Evolutionary conservation across 371 early-diverging fungal genomes (phyloP), one percentile per base, ranked within the genome.

Genomic region (Mucor irregularis): DNA sequence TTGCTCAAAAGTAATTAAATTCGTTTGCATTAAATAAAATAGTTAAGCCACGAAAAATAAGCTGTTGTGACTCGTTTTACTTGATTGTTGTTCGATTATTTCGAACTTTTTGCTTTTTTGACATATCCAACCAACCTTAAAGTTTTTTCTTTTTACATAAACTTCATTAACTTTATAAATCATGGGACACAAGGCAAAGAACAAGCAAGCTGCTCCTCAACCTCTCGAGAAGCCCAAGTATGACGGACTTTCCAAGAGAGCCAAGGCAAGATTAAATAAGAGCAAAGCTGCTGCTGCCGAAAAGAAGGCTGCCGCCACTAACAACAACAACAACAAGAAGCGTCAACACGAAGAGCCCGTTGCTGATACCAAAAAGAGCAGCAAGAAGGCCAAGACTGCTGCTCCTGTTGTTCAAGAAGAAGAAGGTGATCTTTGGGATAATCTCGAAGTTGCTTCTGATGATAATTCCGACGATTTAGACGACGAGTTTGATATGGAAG

Each of bases 161-260:
- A 30, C 10, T 30, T 17, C n/a, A n/a, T n/a, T n/a, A 22, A 31
- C 31, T 17, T 25, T 14, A 49, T 7, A 49, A 13, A 56, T 19
- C 4, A 83, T 82, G 82, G 86, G 86, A 51, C 69, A 83, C 34
- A 82, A 80, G 29, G 76, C 85, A 46, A 84, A 74, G 60, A 86
- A 86, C 58, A 84, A 87, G 80, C 90, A 90, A 75, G 61, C 65
- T 17, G 76, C 59, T 42, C 89, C 90, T 14, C 61, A 68, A 33
- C 83, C 86, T 9, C 56, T 89, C 33, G 64, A 69, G 24, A 61
- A 60, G 43, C 45, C 58, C 3, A 58, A 49, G 8, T 49, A 34
- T 35, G 49, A 61, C 21, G 64, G 67, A 25, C 56, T 66, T 28
- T 60, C 63, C n/a, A 67, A 62, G 53, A 68, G 73, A 67, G 56